Percentiles rank a stretch among this genome's conserved stretches.
Conservation (phyloP, 129 eudicot genomes). For the Chrysanthemum makinoi region DNA sequence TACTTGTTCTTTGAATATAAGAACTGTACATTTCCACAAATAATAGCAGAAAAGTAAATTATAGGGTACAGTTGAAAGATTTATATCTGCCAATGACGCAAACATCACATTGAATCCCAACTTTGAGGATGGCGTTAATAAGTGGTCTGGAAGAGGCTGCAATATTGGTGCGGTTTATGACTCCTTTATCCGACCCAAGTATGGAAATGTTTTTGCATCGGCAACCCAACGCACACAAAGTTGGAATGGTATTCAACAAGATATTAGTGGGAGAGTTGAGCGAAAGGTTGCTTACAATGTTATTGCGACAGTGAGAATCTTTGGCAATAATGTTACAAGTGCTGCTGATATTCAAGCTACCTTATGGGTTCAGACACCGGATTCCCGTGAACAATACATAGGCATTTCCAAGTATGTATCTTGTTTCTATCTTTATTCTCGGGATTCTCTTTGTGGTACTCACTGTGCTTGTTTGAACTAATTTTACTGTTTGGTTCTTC, state of each 20-base stretch:
- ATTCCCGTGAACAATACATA: conserved; percentile 70
- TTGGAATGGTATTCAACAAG: conserved; percentile 98
- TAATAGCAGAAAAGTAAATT: not conserved
- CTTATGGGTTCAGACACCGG: conserved; percentile 70
- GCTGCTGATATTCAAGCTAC: conserved; percentile 58
- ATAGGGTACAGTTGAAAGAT: conserved; percentile 33
- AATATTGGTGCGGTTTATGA: conserved; percentile 29
- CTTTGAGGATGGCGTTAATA: conserved; percentile 59
- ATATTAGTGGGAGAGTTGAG: conserved; percentile 61
- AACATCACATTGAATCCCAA: conserved; percentile 65
- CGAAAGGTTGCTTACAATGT: conserved; percentile 71
- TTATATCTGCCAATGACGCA: conserved; percentile 31
- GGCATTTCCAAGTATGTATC: conserved; percentile 64
- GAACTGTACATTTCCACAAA: not conserved
- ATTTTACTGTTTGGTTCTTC: not conserved
- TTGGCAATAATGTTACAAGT: conserved; percentile 52
- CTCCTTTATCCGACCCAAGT: conserved; percentile 38
- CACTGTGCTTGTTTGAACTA: not conserved
- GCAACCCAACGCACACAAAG: conserved; percentile 71
- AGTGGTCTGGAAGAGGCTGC: conserved; percentile 97
- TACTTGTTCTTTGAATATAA: not conserved
- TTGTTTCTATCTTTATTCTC: not conserved
- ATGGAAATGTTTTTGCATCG: conserved; percentile 74
- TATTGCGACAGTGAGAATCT: conserved; percentile 55
- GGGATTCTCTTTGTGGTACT: not conserved